Percentiles rank a stretch among this genome's conserved stretches.
Evolutionary conservation across 139 green algal genomes (phyloP).

Genomic region (Eudorina sp.): DNA sequence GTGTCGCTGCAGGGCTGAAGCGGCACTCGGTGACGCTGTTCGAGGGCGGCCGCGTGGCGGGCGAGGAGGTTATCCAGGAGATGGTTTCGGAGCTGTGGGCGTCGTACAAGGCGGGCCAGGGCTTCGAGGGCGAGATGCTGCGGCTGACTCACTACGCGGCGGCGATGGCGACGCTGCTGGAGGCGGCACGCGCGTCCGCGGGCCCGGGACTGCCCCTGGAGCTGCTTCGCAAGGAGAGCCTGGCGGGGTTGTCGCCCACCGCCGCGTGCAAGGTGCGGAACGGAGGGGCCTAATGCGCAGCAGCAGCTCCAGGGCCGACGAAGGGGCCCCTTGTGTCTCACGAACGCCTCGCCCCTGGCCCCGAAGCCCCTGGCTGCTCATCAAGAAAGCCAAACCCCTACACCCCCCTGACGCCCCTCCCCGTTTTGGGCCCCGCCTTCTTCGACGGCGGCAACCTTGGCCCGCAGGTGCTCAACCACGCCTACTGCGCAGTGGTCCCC

Average conservation of each 20-base stretch:
- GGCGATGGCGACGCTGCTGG: slow-evolving; percentile 68
- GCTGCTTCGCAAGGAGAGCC: slow-evolving; percentile 87
- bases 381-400: too few species aligned
- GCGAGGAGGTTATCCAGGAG: slow-evolving; percentile 79
- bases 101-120: slow-evolving; percentile 52
- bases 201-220: slow-evolving; percentile 71
- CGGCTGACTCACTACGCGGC: slow-evolving; percentile 61
- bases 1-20: slow-evolving; percentile 77
- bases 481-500: slow-evolving; percentile 83
- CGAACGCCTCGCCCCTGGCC: too few species aligned
- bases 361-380: too few species aligned
- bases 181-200: slow-evolving; percentile 50
- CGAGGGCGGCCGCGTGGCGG: slow-evolving; percentile 88
- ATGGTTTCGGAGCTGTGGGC: slow-evolving; percentile 68
- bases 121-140: slow-evolving; percentile 88
- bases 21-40: slow-evolving; percentile 86
- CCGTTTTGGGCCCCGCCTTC: too few species aligned
- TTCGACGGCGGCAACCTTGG: too few species aligned
- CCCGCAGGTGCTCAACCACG: slow-evolving; percentile 75
- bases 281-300: too few species aligned
- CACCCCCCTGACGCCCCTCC: too few species aligned
- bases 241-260: slow-evolving; percentile 74
- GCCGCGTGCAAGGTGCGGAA: slow-evolving; percentile 60
- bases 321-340: too few species aligned
- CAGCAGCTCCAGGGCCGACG: too few species aligned